Evolutionary conservation across 805 yeast species (phyloP).

Genomic region (Spencermartinsiella europaea): DNA sequence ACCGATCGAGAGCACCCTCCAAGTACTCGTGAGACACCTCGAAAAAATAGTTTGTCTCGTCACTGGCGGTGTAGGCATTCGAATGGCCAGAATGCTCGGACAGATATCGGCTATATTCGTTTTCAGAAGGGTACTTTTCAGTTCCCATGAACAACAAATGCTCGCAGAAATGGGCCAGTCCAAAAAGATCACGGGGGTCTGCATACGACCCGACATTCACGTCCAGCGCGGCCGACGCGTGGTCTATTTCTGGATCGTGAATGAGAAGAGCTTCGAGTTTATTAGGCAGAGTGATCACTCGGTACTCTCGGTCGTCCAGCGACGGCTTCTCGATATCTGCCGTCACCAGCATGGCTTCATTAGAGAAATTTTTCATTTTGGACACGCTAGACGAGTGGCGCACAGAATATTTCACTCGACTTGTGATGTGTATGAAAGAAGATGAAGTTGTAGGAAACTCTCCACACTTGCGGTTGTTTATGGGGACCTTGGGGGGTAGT

Average conservation of each 20-base stretch:
- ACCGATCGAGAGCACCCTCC: constrained; percentile 86
- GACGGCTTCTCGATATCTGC: constrained; percentile 35
- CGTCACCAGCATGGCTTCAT: constrained; percentile 13
- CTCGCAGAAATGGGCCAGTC: constrained; percentile 88
- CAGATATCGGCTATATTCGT: constrained; percentile 67
- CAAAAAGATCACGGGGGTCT: constrained; percentile 67
- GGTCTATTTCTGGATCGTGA: constrained; percentile 64
- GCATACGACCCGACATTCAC: constrained; percentile 77
- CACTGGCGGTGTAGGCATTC: constrained; percentile 87
- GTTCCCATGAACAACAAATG: constrained; percentile 82
- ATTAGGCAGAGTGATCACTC: constrained; percentile 61
- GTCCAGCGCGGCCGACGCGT: constrained; percentile 65
- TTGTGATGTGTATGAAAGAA: no score
- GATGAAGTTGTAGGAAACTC: no score
- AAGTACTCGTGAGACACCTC: constrained; percentile 72
- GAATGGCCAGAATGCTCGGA: constrained; percentile 83
- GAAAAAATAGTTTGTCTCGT: constrained; percentile 86
- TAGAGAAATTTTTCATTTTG: constrained; percentile 3
- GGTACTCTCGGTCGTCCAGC: constrained; percentile 70
- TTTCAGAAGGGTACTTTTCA: constrained; percentile 66
- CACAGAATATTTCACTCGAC: no score
- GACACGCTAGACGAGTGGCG: no score
- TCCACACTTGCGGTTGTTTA: no score
- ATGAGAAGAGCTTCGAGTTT: constrained; percentile 65
- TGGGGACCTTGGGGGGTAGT: no score